phyloP scores from a whole-genome alignment of 805 yeast genomes.

The Wickerhamiella sergipiensis region DNA sequence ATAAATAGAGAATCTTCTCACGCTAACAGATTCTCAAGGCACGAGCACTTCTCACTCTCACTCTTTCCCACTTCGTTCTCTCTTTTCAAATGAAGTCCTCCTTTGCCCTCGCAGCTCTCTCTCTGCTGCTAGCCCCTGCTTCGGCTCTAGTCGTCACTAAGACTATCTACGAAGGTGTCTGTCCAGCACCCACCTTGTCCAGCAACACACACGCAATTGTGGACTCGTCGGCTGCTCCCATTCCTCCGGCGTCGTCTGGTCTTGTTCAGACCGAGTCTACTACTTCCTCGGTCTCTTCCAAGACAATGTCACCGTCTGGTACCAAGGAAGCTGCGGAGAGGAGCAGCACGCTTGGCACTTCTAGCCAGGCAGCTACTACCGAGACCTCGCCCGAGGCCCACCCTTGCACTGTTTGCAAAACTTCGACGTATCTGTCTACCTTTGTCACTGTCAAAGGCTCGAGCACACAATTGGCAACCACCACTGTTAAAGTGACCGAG shows the following conservation, averaged over 20 bases:
- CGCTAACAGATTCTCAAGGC: no score
- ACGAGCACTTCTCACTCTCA: not conserved
- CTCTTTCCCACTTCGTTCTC: not conserved
- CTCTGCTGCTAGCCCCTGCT: slow-evolving; percentile 5
- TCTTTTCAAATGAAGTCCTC: not conserved
- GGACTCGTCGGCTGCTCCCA: not conserved
- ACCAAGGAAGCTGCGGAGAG: not conserved
- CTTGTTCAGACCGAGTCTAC: not conserved
- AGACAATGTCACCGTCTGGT: not conserved
- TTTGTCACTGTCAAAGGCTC: not conserved
- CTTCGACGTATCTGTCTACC: not conserved
- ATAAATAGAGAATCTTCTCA: not conserved
- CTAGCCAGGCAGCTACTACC: not conserved
- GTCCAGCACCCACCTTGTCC: not conserved
- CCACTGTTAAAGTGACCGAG: not conserved
- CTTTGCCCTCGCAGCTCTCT: not conserved
- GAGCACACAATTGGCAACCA: not conserved
- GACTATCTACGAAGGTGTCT: slow-evolving; percentile 12
- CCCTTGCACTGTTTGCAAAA: not conserved
- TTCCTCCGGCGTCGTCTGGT: not conserved
- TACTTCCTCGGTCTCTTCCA: not conserved
- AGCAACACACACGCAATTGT: not conserved
- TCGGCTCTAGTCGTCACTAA: slow-evolving; percentile 12
- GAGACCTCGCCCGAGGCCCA: not conserved
- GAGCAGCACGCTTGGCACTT: slow-evolving; percentile 4